These are phyloP conservation scores for Typha latifolia DNA, from an alignment of 176 grass and related monocot species.

Conservation along the genomic window DNA sequence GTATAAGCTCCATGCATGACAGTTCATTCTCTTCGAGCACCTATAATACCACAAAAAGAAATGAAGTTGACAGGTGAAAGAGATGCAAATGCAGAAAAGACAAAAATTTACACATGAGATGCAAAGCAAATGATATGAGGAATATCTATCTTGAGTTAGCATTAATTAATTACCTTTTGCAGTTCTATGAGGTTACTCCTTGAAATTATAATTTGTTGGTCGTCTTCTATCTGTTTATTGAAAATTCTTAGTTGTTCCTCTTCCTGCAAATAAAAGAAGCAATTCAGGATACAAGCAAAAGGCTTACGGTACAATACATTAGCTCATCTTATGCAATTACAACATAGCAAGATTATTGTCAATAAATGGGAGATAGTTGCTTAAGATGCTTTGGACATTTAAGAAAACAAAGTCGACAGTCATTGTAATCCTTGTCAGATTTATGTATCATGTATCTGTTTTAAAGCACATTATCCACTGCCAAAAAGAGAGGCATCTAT, in stretches of 20 bases:
- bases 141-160: neutral
- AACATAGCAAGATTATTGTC: too few species aligned
- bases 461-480: too few species aligned
- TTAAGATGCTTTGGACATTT: too few species aligned
- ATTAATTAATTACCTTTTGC: constrained; percentile 42
- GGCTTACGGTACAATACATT: too few species aligned
- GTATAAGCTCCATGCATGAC: constrained; percentile 69
- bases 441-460: too few species aligned
- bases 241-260: constrained; percentile 61
- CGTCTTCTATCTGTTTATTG: constrained; percentile 81
- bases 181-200: constrained; percentile 87
- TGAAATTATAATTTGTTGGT: constrained; percentile 85
- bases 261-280: constrained; percentile 54
- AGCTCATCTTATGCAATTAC: too few species aligned
- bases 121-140: neutral
- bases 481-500: too few species aligned
- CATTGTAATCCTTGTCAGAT: too few species aligned
- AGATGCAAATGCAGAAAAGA: neutral
- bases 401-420: too few species aligned
- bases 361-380: too few species aligned
- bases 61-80: neutral
- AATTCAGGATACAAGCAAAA: neutral
- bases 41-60: constrained; percentile 15
- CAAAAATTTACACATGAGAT: neutral
- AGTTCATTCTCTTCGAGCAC: constrained; percentile 73